phyloP scores from a whole-genome alignment of 257 asterid genomes.

The Osmanthus fragrans region DNA sequence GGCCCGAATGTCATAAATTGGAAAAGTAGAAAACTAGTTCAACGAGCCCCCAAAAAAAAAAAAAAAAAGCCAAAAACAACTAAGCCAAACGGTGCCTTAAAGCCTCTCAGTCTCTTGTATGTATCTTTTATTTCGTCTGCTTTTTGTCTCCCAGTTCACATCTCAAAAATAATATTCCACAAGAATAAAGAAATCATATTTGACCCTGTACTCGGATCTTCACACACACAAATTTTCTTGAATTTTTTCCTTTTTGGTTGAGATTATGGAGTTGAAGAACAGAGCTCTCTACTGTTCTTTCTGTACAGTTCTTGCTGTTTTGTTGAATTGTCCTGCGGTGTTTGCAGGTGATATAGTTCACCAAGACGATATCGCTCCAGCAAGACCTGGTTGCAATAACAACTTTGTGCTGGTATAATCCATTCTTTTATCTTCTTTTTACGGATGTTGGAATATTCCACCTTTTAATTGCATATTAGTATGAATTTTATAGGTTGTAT shows the following conservation, averaged over 20 bases:
- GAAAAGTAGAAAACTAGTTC: constrained; percentile 23
- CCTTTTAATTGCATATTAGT: background rate
- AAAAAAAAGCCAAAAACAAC: constrained; percentile 29
- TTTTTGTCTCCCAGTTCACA: constrained; percentile 26
- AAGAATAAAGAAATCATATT: constrained; percentile 16
- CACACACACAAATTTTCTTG: constrained; percentile 16
- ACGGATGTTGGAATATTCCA: constrained; percentile 16
- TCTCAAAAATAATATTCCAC: constrained; percentile 16
- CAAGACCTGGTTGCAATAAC: constrained; percentile 81
- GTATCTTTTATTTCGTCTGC: constrained; percentile 31
- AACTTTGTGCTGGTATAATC: constrained; percentile 78
- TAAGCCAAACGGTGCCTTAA: constrained; percentile 34
- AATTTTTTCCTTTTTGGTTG: background rate
- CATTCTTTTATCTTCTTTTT: constrained; percentile 12
- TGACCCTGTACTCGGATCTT: constrained; percentile 44
- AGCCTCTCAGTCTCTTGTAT: constrained; percentile 25
- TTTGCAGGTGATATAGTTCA: constrained; percentile 88
- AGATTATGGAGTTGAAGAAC: constrained; percentile 50
- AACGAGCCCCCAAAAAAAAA: constrained; percentile 2
- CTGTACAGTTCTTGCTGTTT: constrained; percentile 42
- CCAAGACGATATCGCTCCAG: constrained; percentile 79
- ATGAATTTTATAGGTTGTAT: background rate
- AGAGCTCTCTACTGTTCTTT: constrained; percentile 38
- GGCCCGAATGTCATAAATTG: background rate
- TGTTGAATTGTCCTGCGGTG: constrained; percentile 41